Evolutionary conservation across 2,329 filamentous ascomycete genomes (phyloP).

Genomic region (Botrytis deweyae): DNA sequence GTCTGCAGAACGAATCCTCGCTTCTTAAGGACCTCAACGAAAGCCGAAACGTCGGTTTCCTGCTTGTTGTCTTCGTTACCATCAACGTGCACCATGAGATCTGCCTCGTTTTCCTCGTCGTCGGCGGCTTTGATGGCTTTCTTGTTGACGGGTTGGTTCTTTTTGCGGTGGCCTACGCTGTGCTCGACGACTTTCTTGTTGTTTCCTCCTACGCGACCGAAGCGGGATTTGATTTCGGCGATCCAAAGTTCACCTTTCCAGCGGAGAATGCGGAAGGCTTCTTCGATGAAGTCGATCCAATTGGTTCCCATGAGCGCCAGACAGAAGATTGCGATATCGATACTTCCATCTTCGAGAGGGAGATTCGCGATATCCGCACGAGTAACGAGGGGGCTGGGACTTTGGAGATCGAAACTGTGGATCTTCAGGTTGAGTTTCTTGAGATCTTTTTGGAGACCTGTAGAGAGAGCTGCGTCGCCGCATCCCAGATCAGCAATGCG

Average conservation of each 20-base stretch:
- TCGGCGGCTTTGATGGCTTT: slow-evolving; percentile 44
- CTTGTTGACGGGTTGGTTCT: slow-evolving; percentile 47
- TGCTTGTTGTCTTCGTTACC: slow-evolving; percentile 61
- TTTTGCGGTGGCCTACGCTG: slow-evolving; percentile 68
- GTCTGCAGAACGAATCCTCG: slow-evolving; percentile 83
- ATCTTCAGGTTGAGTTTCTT: slow-evolving; percentile 71
- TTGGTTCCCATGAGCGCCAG: slow-evolving; percentile 98
- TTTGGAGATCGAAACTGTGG: slow-evolving; percentile 83
- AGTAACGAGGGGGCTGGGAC: slow-evolving; percentile 73
- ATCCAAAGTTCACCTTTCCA: slow-evolving; percentile 98
- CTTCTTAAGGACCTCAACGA: slow-evolving; percentile 77
- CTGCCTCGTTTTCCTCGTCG: slow-evolving; percentile 50
- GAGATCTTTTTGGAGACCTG: slow-evolving; percentile 61
- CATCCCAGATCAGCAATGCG: slow-evolving; percentile 91
- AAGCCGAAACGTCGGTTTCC: slow-evolving; percentile 84
- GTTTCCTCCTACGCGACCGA: slow-evolving; percentile 59
- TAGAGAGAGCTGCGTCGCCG: slow-evolving; percentile 81
- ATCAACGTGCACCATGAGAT: slow-evolving; percentile 70
- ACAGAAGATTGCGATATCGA: slow-evolving; percentile 92
- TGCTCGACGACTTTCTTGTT: slow-evolving; percentile 58
- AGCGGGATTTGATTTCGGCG: slow-evolving; percentile 93
- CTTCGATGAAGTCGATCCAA: slow-evolving; percentile 95
- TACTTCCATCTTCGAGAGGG: slow-evolving; percentile 69
- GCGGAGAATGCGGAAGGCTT: slow-evolving; percentile 86
- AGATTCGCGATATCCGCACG: slow-evolving; percentile 85